These are phyloP conservation scores for Didymella keratinophila DNA, from an alignment of 2,329 filamentous ascomycete genomes.

Conservation along the genomic window DNA sequence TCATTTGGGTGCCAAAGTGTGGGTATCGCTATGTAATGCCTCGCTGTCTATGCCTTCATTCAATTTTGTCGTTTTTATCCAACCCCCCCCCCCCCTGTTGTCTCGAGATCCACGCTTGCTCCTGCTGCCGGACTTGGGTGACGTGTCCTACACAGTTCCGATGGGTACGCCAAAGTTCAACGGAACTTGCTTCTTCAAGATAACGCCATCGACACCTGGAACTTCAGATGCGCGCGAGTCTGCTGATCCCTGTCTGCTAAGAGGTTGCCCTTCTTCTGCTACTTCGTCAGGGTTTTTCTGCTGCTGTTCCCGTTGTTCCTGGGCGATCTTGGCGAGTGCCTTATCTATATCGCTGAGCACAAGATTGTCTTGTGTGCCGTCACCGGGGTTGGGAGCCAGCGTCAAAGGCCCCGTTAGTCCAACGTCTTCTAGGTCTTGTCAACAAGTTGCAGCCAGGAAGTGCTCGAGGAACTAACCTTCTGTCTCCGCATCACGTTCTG, in stretches of 20 bases:
- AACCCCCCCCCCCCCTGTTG: neutral
- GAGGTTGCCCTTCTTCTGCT: constrained; percentile 28
- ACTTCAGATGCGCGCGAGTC: constrained; percentile 31
- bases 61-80: neutral
- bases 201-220: constrained; percentile 44
- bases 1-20: neutral
- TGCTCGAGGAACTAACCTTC: too few relatives aligned
- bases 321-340: constrained; percentile 37
- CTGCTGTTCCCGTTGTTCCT: constrained; percentile 23
- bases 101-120: constrained; percentile 3
- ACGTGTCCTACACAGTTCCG: constrained; percentile 36
- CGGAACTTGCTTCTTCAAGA: constrained; percentile 43
- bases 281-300: constrained; percentile 24
- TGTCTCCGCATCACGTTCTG: constrained; percentile 12
- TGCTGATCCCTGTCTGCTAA: constrained; percentile 35
- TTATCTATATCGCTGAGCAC: constrained; percentile 38
- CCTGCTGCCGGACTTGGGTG: neutral
- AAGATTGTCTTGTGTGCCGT: constrained; percentile 42
- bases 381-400: constrained; percentile 43
- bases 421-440: constrained; percentile 25
- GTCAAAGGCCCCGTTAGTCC: constrained; percentile 41
- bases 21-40: constrained; percentile 19
- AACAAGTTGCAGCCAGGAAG: too few relatives aligned
- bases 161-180: constrained; percentile 49
- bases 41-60: constrained; percentile 9